Percentiles rank a stretch among this genome's conserved stretches.
These are phyloP conservation scores for Omphalea diandra DNA, from an alignment of 441 rosid species.

Conservation along the genomic window DNA sequence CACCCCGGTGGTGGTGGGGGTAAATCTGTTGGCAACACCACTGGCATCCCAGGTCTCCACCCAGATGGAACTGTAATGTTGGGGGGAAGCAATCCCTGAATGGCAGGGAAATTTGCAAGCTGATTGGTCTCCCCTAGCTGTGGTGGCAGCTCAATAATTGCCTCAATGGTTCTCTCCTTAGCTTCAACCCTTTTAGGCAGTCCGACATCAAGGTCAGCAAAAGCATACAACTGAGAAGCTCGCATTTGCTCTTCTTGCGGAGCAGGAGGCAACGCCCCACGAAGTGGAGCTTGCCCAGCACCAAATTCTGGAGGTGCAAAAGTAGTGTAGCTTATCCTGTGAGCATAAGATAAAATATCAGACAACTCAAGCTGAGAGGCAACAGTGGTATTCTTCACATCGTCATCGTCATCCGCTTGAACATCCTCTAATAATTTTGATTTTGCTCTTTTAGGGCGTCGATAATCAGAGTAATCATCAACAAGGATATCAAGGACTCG, in stretches of 20 bases:
- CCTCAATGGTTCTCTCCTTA: slow-evolving; percentile 60
- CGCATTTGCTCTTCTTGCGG: slow-evolving; percentile 99
- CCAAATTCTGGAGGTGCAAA: slow-evolving; percentile 96
- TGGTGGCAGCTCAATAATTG: slow-evolving; percentile 70
- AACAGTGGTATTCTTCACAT: slow-evolving; percentile 50
- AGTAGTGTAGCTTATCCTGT: slow-evolving; percentile 87
- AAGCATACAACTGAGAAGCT: slow-evolving; percentile 76
- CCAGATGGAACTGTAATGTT: slow-evolving; percentile 71
- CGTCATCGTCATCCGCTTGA: slow-evolving; percentile 28
- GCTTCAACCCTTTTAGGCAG: slow-evolving; percentile 58
- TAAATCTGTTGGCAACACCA: slow-evolving; percentile 63
- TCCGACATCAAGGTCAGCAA: slow-evolving; percentile 86
- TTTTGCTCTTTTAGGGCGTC: slow-evolving; percentile 57
- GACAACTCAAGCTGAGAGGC: slow-evolving; percentile 70
- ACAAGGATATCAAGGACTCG: slow-evolving; percentile 74
- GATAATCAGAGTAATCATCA: slow-evolving; percentile 81
- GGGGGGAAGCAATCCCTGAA: slow-evolving; percentile 59
- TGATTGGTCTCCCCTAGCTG: slow-evolving; percentile 29
- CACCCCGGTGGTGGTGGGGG: slow-evolving; percentile 87
- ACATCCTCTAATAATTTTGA: slow-evolving; percentile 21
- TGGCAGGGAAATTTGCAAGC: slow-evolving; percentile 41
- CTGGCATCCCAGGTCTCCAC: slow-evolving; percentile 97
- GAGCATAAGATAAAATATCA: slow-evolving; percentile 78
- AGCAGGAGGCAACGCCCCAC: slow-evolving; percentile 93
- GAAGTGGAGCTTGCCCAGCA: slow-evolving; percentile 84